phyloP scores from a whole-genome alignment of 2,329 filamentous ascomycete genomes.

The Madurella fahalii region DNA sequence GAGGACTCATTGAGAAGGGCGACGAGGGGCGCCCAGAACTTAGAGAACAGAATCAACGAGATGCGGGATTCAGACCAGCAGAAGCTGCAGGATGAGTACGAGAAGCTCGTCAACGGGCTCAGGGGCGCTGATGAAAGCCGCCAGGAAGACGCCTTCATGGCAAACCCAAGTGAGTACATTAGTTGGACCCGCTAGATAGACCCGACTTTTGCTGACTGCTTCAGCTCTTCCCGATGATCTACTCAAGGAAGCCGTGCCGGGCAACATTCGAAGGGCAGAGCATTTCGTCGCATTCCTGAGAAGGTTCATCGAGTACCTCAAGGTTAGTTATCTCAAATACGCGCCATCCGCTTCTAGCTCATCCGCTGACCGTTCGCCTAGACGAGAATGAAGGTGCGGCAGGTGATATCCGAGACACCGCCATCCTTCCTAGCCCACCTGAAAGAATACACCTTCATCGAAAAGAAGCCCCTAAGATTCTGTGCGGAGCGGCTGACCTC shows the following conservation, averaged over 20 bases:
- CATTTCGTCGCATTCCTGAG: constrained; percentile 95
- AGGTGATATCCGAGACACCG: constrained; percentile 95
- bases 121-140: constrained; percentile 83
- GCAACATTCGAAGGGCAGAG: constrained; percentile 92
- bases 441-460: constrained; percentile 94
- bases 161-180: constrained; percentile 63
- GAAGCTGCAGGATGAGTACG: constrained; percentile 91
- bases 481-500: constrained; percentile 94
- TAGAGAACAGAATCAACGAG: constrained; percentile 85
- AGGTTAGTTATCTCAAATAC: constrained; percentile 40
- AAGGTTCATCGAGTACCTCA: constrained; percentile 95
- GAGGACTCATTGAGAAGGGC: constrained; percentile 92
- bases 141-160: constrained; percentile 94
- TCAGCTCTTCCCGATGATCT: constrained; percentile 85
- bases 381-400: constrained; percentile 96
- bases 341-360: background rate
- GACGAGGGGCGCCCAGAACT: constrained; percentile 81
- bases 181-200: no score
- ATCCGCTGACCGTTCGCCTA: constrained; percentile 31
- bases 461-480: constrained; percentile 90
- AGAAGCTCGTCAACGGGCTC: constrained; percentile 89
- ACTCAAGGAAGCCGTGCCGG: constrained; percentile 90
- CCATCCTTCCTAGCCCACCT: constrained; percentile 89
- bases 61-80: constrained; percentile 96
- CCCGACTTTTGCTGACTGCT: constrained; percentile 19